Base-by-base conservation (phyloP, 208 protist genomes). In the Vickermania spadyakhi region DNA sequence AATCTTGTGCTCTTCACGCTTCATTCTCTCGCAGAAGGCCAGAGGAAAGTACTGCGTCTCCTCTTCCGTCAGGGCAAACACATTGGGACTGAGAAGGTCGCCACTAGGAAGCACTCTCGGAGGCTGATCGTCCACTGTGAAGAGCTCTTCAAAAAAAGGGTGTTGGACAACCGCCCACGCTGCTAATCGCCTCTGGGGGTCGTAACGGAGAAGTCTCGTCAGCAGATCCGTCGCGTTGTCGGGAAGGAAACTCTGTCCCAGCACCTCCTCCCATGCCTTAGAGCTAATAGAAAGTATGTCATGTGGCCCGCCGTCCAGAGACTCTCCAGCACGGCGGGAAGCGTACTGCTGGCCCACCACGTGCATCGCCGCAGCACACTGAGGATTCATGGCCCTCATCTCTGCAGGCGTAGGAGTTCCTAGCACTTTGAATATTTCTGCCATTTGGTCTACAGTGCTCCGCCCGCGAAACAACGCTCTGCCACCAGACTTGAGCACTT, bases 111-210 rank as follows among this genome's bases (percentile, higher is more conserved):
- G 64, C 23, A n/a, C n/a, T n/a, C 69, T 64, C 2, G 73, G 61
- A 26, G n/a, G 52, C 52, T 13, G 52, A 13, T 11, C n/a, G n/a
- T 56, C n/a, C 27, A 49, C 13, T 49, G 41, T n/a, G n/a, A 94
- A 88, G 1, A 98, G 66, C 5, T 91, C 80, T 53, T 96, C 89
- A 62, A 99, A 99, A 70, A 98, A 99, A 22, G 92, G 75, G 73
- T 99, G 98, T 28, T 92, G 75, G 69, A 99, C 94, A 1, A 98
- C 97, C 76, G 99, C 97, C 31, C 76, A 73, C 2, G 97, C 96
- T 2, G 97, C 98, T 2, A 99, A 76, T n/a, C 98, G 86, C 64
- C 98, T 81, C 31, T 86, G 69, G 45, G 97, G 97, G 31, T 96
- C 89, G 75, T 98, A 99, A 23, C 86, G 74, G 14, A 99, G 82